Evolutionary conservation across 2,329 filamentous ascomycete species (phyloP).

Genomic region (Ophiostoma montium): DNA sequence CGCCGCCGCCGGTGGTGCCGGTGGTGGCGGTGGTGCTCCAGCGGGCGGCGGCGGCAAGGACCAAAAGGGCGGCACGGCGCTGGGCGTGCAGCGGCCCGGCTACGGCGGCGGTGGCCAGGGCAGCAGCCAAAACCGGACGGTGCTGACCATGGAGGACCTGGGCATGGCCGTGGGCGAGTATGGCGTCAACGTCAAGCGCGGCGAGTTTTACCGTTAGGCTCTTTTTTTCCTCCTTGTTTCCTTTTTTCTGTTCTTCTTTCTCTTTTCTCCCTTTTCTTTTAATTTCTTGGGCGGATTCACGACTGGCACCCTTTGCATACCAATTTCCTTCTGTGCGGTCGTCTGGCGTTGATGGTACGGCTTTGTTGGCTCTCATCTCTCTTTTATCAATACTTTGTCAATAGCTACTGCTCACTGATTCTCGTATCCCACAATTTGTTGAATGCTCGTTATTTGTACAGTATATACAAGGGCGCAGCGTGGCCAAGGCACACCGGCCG

Average conservation of each 20-base stretch:
- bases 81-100: conserved; percentile 63
- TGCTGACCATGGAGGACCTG: conserved; percentile 95
- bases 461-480: conserved; percentile 1
- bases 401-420: background rate
- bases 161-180: conserved; percentile 98
- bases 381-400: background rate
- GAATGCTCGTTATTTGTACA: background rate
- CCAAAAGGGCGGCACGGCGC: conserved; percentile 44
- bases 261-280: background rate
- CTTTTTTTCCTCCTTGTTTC: no score
- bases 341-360: background rate
- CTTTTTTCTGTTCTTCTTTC: background rate
- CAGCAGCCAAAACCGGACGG: conserved; percentile 77
- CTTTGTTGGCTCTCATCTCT: background rate
- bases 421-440: background rate
- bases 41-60: conserved; percentile 44
- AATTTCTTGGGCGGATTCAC: background rate
- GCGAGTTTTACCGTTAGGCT: conserved; percentile 73
- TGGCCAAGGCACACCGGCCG: background rate
- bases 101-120: conserved; percentile 83
- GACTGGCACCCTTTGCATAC: background rate
- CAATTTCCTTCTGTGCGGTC: background rate
- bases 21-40: no score
- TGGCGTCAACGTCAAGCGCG: conserved; percentile 91
- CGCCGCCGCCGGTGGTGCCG: conserved; percentile 21